Percentiles rank a stretch among this genome's conserved stretches.
These are phyloP conservation scores for Mortierella sp. DNA, from an alignment of 371 early-diverging fungal species.

Conservation along the genomic window DNA sequence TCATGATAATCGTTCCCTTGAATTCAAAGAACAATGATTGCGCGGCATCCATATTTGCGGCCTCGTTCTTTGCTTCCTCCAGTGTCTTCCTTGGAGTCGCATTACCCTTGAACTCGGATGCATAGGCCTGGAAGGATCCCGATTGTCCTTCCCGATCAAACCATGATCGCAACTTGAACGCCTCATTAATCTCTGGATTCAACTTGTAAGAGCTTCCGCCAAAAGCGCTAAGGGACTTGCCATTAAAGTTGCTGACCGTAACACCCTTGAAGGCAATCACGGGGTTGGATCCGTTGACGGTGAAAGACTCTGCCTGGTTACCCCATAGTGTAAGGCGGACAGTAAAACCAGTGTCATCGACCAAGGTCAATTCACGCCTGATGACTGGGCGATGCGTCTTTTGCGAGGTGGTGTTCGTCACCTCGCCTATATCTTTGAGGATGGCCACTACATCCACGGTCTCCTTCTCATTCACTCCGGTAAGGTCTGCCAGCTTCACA, in stretches of 20 bases:
- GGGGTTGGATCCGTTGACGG: slow-evolving; percentile 57
- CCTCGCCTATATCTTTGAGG: slow-evolving; percentile 73
- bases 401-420: slow-evolving; percentile 74
- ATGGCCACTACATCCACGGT: slow-evolving; percentile 88
- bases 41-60: slow-evolving; percentile 63
- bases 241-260: slow-evolving; percentile 89
- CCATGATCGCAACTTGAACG: slow-evolving; percentile 89
- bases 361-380: slow-evolving; percentile 89
- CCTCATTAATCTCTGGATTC: slow-evolving; percentile 90
- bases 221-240: slow-evolving; percentile 75
- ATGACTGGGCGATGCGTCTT: slow-evolving; percentile 74
- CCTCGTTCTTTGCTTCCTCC: slow-evolving; percentile 72
- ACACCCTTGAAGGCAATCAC: slow-evolving; percentile 88
- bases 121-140: slow-evolving; percentile 55
- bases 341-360: slow-evolving; percentile 79
- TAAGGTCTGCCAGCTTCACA: slow-evolving; percentile 64
- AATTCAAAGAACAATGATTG: slow-evolving; percentile 30
- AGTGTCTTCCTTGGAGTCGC: slow-evolving; percentile 66
- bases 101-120: slow-evolving; percentile 46
- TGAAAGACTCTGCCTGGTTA: slow-evolving; percentile 77
- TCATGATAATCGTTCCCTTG: slow-evolving; percentile 49
- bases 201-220: slow-evolving; percentile 62
- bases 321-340: slow-evolving; percentile 95
- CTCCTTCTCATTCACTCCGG: slow-evolving; percentile 70
- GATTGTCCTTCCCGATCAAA: slow-evolving; percentile 61